phyloP scores from a whole-genome alignment of 257 asterid species.

The Knoxia roxburghii region DNA sequence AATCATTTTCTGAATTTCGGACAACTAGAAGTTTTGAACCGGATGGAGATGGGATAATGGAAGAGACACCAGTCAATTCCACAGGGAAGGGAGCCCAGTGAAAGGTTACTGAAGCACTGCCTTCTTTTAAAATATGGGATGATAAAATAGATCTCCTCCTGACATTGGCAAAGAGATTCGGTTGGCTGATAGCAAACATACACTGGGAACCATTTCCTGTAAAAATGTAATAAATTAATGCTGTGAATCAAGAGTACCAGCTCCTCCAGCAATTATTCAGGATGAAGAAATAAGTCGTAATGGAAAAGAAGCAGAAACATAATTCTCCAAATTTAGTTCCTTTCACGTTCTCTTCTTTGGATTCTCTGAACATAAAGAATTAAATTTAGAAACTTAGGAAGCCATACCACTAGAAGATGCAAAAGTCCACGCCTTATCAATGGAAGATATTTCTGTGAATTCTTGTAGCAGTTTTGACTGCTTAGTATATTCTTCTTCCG shows the following conservation, averaged over 20 bases:
- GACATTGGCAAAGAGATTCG: constrained; percentile 68
- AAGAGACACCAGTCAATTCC: constrained; percentile 64
- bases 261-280: too few species aligned
- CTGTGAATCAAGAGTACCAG: constrained; percentile 4
- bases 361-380: too few species aligned
- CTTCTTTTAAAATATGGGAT: constrained; percentile 44
- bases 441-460: constrained; percentile 55
- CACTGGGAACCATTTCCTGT: constrained; percentile 59
- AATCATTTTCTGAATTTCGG: constrained; percentile 69
- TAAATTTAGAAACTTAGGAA: constrained; percentile 9
- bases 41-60: constrained; percentile 82
- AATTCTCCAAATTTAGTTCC: background rate
- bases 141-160: constrained; percentile 63
- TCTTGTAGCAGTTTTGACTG: constrained; percentile 59
- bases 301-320: background rate
- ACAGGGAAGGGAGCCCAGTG: constrained; percentile 82
- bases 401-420: constrained; percentile 50
- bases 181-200: constrained; percentile 71
- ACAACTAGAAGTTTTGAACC: constrained; percentile 80
- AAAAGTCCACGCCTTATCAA: constrained; percentile 93
- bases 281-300: background rate
- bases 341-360: background rate
- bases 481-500: constrained; percentile 53
- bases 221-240: constrained; percentile 12
- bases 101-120: constrained; percentile 44